Conservation (phyloP, 1,284 basidiomycete genomes). For the Golubevia pallescens region DNA sequence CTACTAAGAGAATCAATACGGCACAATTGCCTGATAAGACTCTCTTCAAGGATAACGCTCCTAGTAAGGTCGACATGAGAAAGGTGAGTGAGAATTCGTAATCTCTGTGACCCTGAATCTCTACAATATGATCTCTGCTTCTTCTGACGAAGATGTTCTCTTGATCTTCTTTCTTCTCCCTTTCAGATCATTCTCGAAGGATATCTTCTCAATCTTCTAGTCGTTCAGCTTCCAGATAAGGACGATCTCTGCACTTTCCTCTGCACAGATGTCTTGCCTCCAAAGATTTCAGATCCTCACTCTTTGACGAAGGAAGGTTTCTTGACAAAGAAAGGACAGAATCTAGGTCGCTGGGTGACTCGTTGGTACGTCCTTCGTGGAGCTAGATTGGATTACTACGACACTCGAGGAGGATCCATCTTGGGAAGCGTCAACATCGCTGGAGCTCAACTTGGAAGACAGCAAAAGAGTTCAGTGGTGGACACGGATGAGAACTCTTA, state of each 20-base stretch:
- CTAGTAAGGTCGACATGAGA: constrained; percentile 50
- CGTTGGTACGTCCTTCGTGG: constrained; percentile 40
- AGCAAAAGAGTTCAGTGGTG: constrained; percentile 30
- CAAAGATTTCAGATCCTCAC: constrained; percentile 20
- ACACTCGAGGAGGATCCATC: constrained; percentile 34
- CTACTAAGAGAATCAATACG: constrained; percentile 22
- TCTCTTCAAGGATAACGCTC: constrained; percentile 56
- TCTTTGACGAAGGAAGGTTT: constrained; percentile 41
- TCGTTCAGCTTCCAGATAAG: constrained; percentile 46
- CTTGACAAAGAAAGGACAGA: constrained; percentile 55
- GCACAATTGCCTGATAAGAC: constrained; percentile 41
- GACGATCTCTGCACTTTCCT: constrained; percentile 57
- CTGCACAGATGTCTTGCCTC: constrained; percentile 51
- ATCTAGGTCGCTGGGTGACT: constrained; percentile 52
- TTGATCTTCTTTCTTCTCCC: neutral
- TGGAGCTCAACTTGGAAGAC: constrained; percentile 51
- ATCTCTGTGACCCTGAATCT: no score
- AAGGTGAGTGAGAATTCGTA: constrained; percentile 17
- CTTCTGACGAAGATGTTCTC: neutral
- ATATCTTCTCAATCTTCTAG: constrained; percentile 42
- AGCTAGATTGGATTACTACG: constrained; percentile 40
- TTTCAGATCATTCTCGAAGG: constrained; percentile 36
- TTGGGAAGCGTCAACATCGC: constrained; percentile 48
- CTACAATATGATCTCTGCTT: no score
- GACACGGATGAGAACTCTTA: constrained; percentile 56